Percentiles rank a stretch among this genome's conserved stretches.
phyloP scores from a whole-genome alignment of 2,329 filamentous ascomycete species.

The Fusarium solani-melongenae region DNA sequence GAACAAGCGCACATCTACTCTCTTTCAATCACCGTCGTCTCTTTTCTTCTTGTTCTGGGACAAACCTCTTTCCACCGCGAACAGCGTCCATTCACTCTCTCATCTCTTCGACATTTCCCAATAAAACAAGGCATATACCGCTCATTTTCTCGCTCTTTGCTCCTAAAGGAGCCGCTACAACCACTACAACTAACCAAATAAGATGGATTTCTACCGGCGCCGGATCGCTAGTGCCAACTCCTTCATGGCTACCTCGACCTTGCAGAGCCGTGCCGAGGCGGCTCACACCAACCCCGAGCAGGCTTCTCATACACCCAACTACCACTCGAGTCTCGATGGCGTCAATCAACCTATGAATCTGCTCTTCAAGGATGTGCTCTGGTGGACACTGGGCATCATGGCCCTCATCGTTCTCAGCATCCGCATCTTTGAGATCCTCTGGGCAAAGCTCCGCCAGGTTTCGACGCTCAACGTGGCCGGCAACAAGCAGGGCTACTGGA shows the following conservation, averaged over 20 bases:
- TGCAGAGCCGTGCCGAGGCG: slow-evolving; percentile 45
- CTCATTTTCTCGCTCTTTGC: slow-evolving; percentile 14
- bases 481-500: slow-evolving; percentile 70
- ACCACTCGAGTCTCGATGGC: slow-evolving; percentile 66
- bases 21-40: slow-evolving; percentile 27
- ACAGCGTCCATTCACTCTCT: slow-evolving; percentile 17
- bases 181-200: slow-evolving; percentile 6
- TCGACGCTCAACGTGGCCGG: slow-evolving; percentile 66
- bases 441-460: slow-evolving; percentile 68
- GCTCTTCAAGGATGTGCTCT: slow-evolving; percentile 66
- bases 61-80: slow-evolving; percentile 17
- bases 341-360: slow-evolving; percentile 70
- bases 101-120: slow-evolving; percentile 4
- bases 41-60: slow-evolving; percentile 25
- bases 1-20: slow-evolving; percentile 30
- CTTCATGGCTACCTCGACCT: slow-evolving; percentile 46
- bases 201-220: slow-evolving; percentile 50
- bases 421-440: slow-evolving; percentile 64
- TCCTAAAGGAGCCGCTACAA: slow-evolving; percentile 21
- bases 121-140: slow-evolving; percentile 17
- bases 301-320: slow-evolving; percentile 65
- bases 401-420: slow-evolving; percentile 64
- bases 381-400: slow-evolving; percentile 70
- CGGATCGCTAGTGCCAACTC: slow-evolving; percentile 46
- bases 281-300: slow-evolving; percentile 47